These are phyloP conservation scores for Monosporascus sp. DNA, from an alignment of 2,329 filamentous ascomycete genomes.

Conservation along the genomic window DNA sequence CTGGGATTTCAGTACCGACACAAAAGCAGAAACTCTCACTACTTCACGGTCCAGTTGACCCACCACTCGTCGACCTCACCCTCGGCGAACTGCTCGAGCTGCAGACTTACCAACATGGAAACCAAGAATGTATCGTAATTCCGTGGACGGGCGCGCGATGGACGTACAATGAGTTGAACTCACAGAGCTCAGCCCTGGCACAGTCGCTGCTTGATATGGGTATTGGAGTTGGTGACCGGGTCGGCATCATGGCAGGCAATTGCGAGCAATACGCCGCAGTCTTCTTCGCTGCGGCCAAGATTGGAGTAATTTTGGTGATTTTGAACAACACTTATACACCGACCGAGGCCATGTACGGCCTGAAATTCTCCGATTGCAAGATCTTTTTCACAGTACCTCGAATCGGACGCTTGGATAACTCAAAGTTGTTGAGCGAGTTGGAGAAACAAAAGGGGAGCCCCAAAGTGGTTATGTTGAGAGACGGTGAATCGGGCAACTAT, in stretches of 20 bases:
- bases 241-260: conserved; percentile 74
- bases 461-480: conserved; percentile 55
- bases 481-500: conserved; percentile 47
- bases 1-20: background rate
- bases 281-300: conserved; percentile 67
- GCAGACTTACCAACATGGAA: conserved; percentile 60
- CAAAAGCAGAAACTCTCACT: conserved; percentile 45
- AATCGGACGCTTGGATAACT: conserved; percentile 63
- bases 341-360: conserved; percentile 64
- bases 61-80: conserved; percentile 65
- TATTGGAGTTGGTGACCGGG: conserved; percentile 61
- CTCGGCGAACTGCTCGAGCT: conserved; percentile 68
- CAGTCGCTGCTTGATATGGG: conserved; percentile 63
- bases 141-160: conserved; percentile 72
- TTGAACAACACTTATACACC: conserved; percentile 79
- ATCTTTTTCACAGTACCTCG: conserved; percentile 66
- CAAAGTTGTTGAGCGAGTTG: conserved; percentile 50
- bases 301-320: conserved; percentile 67
- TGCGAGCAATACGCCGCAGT: conserved; percentile 75
- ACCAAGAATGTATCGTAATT: conserved; percentile 64
- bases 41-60: conserved; percentile 63
- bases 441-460: conserved; percentile 38
- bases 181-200: conserved; percentile 56
- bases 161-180: conserved; percentile 62
- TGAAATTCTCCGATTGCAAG: conserved; percentile 67